Percentiles rank a stretch among this genome's conserved stretches.
phyloP scores from a whole-genome alignment of 2,329 filamentous ascomycete genomes.

The Aspergillus terreus region DNA sequence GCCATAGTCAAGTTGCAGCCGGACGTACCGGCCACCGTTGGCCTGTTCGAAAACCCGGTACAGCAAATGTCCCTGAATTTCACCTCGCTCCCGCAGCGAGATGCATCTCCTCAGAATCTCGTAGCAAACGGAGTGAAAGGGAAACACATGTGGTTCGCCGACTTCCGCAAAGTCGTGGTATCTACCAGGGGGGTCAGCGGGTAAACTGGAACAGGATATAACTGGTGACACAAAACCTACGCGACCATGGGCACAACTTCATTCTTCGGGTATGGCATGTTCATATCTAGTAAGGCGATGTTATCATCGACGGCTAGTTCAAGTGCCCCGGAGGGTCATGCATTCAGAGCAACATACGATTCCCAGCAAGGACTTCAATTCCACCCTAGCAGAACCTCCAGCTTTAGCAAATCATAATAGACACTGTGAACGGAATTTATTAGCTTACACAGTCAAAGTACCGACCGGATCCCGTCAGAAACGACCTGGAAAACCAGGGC shows the following conservation, averaged over 20 bases:
- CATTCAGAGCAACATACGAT: background rate
- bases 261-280: background rate
- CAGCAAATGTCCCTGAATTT: background rate
- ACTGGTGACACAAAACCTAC: background rate
- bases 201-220: background rate
- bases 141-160: background rate
- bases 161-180: background rate
- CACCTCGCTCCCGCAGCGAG: background rate
- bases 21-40: conserved; percentile 1
- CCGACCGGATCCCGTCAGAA: background rate
- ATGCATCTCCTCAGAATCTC: conserved; percentile 1
- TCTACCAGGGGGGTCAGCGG: background rate
- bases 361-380: background rate
- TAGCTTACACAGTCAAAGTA: background rate
- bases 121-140: conserved; percentile 1
- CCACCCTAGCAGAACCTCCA: background rate
- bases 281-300: background rate
- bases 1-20: conserved; percentile 5
- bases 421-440: background rate
- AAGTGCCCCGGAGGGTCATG: background rate
- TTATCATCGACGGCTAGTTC: background rate
- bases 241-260: background rate
- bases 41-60: background rate
- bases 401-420: background rate
- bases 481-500: background rate